Evolutionary conservation across 2,329 filamentous ascomycete species (phyloP).

Genomic region (Boeremia lycopersici): DNA sequence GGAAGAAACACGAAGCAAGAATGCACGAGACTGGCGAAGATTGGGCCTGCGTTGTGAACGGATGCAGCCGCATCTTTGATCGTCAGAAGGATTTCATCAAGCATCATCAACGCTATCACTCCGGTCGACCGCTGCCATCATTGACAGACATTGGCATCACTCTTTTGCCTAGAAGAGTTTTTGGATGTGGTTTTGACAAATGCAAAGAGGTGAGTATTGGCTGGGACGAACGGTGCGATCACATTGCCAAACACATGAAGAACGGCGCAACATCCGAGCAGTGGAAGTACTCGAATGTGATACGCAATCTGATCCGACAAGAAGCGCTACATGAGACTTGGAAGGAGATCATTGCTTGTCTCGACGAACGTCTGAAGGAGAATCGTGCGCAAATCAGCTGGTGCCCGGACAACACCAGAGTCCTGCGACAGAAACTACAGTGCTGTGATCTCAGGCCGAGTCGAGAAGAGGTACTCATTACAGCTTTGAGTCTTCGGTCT

Average conservation of each 20-base stretch:
- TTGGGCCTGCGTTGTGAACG: constrained; percentile 44
- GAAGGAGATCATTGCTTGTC: constrained; percentile 43
- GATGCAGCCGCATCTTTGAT: constrained; percentile 45
- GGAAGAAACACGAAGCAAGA: constrained; percentile 49
- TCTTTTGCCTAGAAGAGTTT: constrained; percentile 41
- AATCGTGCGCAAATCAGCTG: constrained; percentile 47
- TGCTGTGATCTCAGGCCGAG: constrained; percentile 47
- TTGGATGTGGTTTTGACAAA: constrained; percentile 48
- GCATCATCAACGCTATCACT: constrained; percentile 47
- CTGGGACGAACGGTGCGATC: constrained; percentile 48
- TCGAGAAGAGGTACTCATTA: constrained; percentile 45
- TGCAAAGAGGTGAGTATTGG: constrained; percentile 48
- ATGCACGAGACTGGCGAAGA: constrained; percentile 49
- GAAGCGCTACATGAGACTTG: constrained; percentile 45
- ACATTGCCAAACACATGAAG: constrained; percentile 49
- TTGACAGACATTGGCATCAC: constrained; percentile 45
- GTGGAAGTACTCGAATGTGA: constrained; percentile 49
- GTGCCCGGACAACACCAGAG: constrained; percentile 45
- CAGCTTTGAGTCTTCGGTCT: constrained; percentile 44
- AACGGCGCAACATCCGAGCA: constrained; percentile 42
- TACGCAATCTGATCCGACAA: constrained; percentile 46
- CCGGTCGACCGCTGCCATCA: constrained; percentile 42
- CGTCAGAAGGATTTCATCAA: constrained; percentile 47
- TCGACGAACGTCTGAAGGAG: constrained; percentile 42
- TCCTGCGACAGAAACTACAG: constrained; percentile 46